Evolutionary conservation across 75 land plant genomes (phyloP).

Genomic region (Chamaecyparis obtusa): DNA sequence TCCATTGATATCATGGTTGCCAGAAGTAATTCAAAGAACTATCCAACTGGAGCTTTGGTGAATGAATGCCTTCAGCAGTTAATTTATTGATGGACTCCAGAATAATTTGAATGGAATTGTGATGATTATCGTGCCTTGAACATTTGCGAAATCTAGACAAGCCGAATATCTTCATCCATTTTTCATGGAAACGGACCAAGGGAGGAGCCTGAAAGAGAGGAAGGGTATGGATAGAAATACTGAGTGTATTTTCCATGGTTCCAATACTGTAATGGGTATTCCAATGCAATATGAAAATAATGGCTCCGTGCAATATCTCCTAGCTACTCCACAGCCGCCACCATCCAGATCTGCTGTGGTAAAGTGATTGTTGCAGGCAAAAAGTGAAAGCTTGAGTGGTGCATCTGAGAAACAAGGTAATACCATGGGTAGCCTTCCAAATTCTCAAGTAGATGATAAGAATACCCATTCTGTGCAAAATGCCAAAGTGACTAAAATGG

Average conservation of each 20-base stretch:
- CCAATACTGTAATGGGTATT: constrained; percentile 37
- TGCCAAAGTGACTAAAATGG: not conserved
- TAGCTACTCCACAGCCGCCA: constrained; percentile 65
- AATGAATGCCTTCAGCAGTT: too few species aligned
- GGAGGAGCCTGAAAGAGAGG: not conserved
- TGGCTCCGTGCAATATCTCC: constrained; percentile 65
- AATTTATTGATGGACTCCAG: too few species aligned
- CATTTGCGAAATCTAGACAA: constrained; percentile 22
- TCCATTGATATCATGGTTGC: too few species aligned
- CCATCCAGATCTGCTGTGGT: constrained; percentile 50
- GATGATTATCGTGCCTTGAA: too few species aligned
- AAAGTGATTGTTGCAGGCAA: constrained; percentile 37
- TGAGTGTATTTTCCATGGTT: not conserved
- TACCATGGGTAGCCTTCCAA: not conserved
- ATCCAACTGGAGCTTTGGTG: too few species aligned
- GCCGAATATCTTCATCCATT: constrained; percentile 27
- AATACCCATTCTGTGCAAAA: constrained; percentile 6
- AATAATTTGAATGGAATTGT: too few species aligned
- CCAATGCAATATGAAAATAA: constrained; percentile 72
- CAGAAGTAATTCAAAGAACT: too few species aligned
- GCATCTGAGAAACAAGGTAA: not conserved
- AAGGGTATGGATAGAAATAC: constrained; percentile 7
- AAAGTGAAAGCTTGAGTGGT: not conserved
- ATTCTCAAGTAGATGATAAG: not conserved
- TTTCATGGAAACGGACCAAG: constrained; percentile 22